Evolutionary conservation across 2,329 filamentous ascomycete species (phyloP), one percentile per base, ranked within the genome.

Genomic region (Fusarium foetens): DNA sequence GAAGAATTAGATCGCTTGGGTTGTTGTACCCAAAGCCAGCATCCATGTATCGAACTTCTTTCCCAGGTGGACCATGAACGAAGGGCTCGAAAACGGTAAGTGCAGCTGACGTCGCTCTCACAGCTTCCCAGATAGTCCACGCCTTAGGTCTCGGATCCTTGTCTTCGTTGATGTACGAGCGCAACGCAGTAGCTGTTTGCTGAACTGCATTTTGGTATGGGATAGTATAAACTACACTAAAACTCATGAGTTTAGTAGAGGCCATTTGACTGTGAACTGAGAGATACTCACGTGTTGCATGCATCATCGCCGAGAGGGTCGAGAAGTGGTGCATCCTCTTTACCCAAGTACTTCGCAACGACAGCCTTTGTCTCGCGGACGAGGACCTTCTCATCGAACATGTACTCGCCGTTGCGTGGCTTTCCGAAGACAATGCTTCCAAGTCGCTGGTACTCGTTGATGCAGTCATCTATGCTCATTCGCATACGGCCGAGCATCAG

Each of bases 201-300:
- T 46, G 43, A 8, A 29, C 43, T n/a, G 43, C 43, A 31, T 46
- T 46, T 19, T 46, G 43, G n/a, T 46, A 46, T 29, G 43, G 43
- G 8, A 46, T n/a, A 3, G 43, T 46, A 27, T 46, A 46, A 29
- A 31, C 43, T 2, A 46, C 19, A n/a, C 43, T 46, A 9, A 21
- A 13, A 2, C 0, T 4, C 16, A 41, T 4, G 21, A 12, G 6
- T 6, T 46, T 8, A 46, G 23, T 19, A 25, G 21, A 5, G 17
- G 9, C 3, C 9, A 5, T 19, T 36, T 9, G 4, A 10, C 1
- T 36, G 16, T 19, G 35, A 36, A 36, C 16, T 36, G 9, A 5
- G 35, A 19, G 11, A 5, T 21, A 31, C 43, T n/a, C 29, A 31
- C 43, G 43, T 46, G 6, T 46, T 46, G 43, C 43, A 46, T 19